These are phyloP conservation scores for Hymenoscyphus occultus DNA, from an alignment of 2,329 filamentous ascomycete genomes.

Conservation along the genomic window DNA sequence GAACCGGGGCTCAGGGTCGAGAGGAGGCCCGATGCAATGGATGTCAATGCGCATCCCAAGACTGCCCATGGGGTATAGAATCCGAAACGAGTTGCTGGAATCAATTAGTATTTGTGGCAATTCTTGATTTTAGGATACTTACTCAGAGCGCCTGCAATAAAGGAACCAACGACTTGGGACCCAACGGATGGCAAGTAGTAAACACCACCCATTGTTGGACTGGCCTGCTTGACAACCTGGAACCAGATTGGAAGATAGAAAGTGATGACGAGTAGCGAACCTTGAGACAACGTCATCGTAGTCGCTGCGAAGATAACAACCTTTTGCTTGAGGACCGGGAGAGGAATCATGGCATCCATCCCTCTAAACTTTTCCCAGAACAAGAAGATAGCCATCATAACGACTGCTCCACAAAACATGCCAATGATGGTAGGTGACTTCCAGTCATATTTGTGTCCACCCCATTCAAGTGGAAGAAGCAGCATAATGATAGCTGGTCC, in stretches of 20 bases:
- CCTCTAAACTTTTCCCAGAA: conserved; percentile 41
- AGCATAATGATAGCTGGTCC: conserved; percentile 35
- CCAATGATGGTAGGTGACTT: conserved; percentile 32
- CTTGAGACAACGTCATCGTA: conserved; percentile 17
- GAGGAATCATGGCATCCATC: conserved; percentile 40
- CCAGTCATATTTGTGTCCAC: conserved; percentile 38
- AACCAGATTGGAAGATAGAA: conserved; percentile 37
- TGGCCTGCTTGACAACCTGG: conserved; percentile 33
- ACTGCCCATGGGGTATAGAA: conserved; percentile 37
- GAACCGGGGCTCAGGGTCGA: conserved; percentile 31
- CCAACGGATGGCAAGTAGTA: conserved; percentile 28
- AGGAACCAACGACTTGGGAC: conserved; percentile 17
- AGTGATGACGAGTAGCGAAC: conserved; percentile 17
- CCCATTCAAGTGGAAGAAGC: conserved; percentile 47
- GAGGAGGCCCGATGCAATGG: conserved; percentile 38
- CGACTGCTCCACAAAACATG: conserved; percentile 32
- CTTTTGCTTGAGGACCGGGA: conserved; percentile 21
- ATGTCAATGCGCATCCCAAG: conserved; percentile 31
- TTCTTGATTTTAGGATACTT: conserved; percentile 12
- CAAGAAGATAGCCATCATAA: conserved; percentile 31
- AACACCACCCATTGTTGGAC: conserved; percentile 30
- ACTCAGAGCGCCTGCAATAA: conserved; percentile 26
- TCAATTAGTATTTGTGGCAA: conserved; percentile 12
- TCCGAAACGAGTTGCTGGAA: conserved; percentile 32
- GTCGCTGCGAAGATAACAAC: conserved; percentile 19